Evolutionary conservation across 1,284 basidiomycete genomes (phyloP).

Genomic region (Apiotrichum gamsii): DNA sequence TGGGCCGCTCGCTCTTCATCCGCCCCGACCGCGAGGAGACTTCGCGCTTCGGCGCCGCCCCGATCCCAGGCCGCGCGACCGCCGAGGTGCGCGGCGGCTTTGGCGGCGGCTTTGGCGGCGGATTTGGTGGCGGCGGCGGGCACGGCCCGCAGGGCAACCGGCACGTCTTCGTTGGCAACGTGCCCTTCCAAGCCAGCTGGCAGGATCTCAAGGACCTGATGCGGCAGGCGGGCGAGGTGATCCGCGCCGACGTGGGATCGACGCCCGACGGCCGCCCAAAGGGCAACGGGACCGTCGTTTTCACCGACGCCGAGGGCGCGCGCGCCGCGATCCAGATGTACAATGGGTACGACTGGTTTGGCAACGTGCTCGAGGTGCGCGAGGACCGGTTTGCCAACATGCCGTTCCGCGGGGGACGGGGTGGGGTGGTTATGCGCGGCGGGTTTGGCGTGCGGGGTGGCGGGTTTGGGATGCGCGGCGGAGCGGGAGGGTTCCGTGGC

Average conservation of each 20-base stretch:
- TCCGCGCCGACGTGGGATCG: constrained; percentile 90
- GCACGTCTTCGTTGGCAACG: constrained; percentile 87
- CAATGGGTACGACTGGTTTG: constrained; percentile 91
- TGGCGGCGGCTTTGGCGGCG: constrained; percentile 62
- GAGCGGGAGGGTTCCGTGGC: constrained; percentile 48
- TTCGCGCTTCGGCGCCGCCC: constrained; percentile 86
- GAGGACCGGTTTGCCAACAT: constrained; percentile 88
- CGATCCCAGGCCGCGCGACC: constrained; percentile 86
- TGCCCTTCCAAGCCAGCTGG: constrained; percentile 94
- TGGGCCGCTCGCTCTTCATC: constrained; percentile 91
- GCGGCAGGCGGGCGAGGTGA: constrained; percentile 85
- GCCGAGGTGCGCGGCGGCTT: constrained; percentile 61
- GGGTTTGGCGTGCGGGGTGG: constrained; percentile 53
- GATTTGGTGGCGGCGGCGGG: constrained; percentile 56
- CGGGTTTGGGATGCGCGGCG: constrained; percentile 54
- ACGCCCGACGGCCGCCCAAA: constrained; percentile 86
- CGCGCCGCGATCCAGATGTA: constrained; percentile 88
- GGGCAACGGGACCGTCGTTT: constrained; percentile 91
- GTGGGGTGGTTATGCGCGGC: too few species aligned
- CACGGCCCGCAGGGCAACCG: constrained; percentile 49
- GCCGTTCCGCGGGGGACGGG: constrained; percentile 39
- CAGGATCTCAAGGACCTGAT: constrained; percentile 97
- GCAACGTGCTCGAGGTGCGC: constrained; percentile 82
- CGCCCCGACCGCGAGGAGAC: constrained; percentile 97
- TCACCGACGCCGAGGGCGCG: constrained; percentile 83